These are phyloP conservation scores for Phanerochaete sordida DNA, from an alignment of 768 basidiomycete genomes.

Conservation along the genomic window DNA sequence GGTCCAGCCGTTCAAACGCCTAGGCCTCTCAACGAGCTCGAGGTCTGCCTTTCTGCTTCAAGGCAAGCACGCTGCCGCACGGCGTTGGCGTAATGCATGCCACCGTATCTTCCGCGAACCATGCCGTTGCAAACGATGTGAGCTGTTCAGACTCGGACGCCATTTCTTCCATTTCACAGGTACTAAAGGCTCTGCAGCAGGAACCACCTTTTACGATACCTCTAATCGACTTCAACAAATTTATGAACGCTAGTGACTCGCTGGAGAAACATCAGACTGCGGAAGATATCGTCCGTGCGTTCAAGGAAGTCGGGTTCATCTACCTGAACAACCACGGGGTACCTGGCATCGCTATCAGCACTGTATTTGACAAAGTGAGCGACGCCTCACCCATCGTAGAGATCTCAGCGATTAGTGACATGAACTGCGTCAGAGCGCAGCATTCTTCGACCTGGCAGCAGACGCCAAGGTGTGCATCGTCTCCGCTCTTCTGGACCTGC, in stretches of 20 bases:
- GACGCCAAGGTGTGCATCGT: conserved; percentile 49
- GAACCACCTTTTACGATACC: conserved; percentile 45
- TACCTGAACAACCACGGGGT: conserved; percentile 78
- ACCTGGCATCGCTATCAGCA: conserved; percentile 48
- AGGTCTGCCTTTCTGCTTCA: no score
- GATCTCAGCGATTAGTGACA: neutral
- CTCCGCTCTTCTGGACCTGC: neutral
- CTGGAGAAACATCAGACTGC: conserved; percentile 62
- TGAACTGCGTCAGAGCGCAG: conserved; percentile 52
- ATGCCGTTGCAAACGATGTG: no score
- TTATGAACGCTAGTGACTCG: conserved; percentile 43
- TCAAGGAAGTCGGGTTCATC: conserved; percentile 78
- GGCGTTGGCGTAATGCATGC: no score
- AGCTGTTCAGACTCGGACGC: no score
- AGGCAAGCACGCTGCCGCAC: no score
- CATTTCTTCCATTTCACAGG: no score
- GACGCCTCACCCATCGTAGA: neutral
- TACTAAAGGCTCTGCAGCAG: neutral
- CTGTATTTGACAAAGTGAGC: conserved; percentile 62
- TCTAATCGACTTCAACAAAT: conserved; percentile 73
- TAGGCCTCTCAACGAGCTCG: no score
- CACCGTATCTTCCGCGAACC: no score
- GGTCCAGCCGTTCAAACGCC: no score
- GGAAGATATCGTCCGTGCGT: conserved; percentile 66
- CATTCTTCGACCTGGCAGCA: conserved; percentile 67